These are phyloP conservation scores for Mycena haematopus DNA, from an alignment of 768 basidiomycete genomes.

Conservation along the genomic window DNA sequence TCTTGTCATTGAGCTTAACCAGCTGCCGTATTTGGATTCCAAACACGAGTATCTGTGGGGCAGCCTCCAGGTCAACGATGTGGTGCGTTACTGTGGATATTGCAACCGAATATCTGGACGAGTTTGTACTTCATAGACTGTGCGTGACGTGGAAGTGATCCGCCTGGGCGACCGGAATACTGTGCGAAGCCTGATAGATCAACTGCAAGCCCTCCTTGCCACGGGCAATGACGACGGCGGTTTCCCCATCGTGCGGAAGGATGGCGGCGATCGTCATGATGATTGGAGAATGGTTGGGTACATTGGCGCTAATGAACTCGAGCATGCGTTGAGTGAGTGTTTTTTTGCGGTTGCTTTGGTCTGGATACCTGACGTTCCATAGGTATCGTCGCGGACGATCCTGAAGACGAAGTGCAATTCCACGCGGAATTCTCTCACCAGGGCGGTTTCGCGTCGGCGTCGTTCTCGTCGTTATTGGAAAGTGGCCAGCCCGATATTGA, in stretches of 20 bases:
- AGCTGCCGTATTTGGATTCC: slow-evolving; percentile 91
- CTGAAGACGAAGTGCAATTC: slow-evolving; percentile 73
- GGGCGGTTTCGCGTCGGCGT: slow-evolving; percentile 53
- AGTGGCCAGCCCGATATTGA: slow-evolving; percentile 45
- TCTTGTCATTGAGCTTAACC: slow-evolving; percentile 89
- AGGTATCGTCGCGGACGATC: slow-evolving; percentile 81
- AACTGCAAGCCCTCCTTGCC: slow-evolving; percentile 63
- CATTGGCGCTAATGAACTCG: slow-evolving; percentile 91
- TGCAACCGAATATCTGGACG: not conserved
- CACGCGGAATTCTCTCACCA: slow-evolving; percentile 50
- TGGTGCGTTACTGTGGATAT: slow-evolving; percentile 54
- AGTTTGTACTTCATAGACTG: slow-evolving; percentile 53
- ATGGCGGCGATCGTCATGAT: slow-evolving; percentile 47
- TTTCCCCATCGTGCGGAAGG: slow-evolving; percentile 81
- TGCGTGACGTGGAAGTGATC: slow-evolving; percentile 72
- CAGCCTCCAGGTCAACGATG: slow-evolving; percentile 72
- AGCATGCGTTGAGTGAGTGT: slow-evolving; percentile 84
- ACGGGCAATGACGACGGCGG: slow-evolving; percentile 79
- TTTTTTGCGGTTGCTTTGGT: not conserved
- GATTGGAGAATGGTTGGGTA: slow-evolving; percentile 83
- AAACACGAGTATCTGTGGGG: slow-evolving; percentile 94
- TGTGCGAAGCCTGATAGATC: slow-evolving; percentile 73
- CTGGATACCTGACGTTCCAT: slow-evolving; percentile 8
- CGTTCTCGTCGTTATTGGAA: slow-evolving; percentile 66
- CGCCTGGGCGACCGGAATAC: slow-evolving; percentile 77